Percentiles rank a stretch among this genome's conserved stretches.
Conservation (phyloP, 176 grass and related monocot genomes). For the Avena insularis region DNA sequence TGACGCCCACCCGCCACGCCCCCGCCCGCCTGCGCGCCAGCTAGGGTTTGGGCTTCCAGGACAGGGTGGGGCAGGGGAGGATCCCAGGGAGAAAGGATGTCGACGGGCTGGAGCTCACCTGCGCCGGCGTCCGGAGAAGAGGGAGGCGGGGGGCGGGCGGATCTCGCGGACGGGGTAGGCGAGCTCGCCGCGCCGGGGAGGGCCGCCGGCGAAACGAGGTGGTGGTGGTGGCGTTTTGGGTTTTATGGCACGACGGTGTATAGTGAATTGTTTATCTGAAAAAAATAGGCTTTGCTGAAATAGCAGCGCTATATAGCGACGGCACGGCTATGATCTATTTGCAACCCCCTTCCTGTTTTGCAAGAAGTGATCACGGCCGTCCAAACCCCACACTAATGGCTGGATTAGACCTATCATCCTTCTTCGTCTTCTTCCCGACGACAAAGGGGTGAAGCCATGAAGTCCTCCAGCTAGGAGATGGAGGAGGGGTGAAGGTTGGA, state of each 20-base stretch:
- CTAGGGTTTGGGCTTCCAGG: slow-evolving; percentile 35
- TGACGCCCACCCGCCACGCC: slow-evolving; percentile 20
- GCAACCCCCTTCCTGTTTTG: not conserved
- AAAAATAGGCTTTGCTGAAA: slow-evolving; percentile 10
- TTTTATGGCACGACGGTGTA: slow-evolving; percentile 28
- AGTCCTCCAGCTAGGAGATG: too few relatives aligned
- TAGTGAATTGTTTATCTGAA: slow-evolving; percentile 11
- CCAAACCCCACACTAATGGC: not conserved
- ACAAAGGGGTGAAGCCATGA: too few relatives aligned
- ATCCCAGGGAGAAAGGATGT: not conserved
- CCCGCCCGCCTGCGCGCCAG: slow-evolving; percentile 6
- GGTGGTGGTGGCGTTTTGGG: slow-evolving; percentile 5
- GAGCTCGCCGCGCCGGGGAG: slow-evolving; percentile 9
- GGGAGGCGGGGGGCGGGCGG: not conserved
- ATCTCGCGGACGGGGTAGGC: not conserved
- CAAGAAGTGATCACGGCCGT: not conserved
- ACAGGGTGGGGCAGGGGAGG: not conserved
- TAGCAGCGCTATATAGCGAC: not conserved
- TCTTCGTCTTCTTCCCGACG: not conserved
- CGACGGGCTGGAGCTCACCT: slow-evolving; percentile 16
- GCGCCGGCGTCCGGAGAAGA: not conserved
- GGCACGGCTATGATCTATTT: not conserved
- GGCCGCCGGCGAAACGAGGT: not conserved
- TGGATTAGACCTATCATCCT: not conserved
- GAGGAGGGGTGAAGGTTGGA: too few relatives aligned